Base-by-base conservation (phyloP, 805 yeast species). In the Metahyphopichia silvanorum region DNA sequence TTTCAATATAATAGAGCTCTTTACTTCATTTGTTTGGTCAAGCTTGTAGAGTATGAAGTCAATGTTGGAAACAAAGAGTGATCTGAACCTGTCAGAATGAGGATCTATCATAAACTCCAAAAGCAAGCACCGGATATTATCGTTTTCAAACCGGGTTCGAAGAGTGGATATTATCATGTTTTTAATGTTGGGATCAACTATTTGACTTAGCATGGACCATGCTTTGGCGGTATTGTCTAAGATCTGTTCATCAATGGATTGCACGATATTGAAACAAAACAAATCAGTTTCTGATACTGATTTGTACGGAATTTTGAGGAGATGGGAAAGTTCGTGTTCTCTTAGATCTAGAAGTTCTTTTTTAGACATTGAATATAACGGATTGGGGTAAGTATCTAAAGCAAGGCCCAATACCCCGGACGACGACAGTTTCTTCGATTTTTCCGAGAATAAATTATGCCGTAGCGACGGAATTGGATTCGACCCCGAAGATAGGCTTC, bases 331-430 rank as follows among this genome's bases (percentile, higher is more conserved):
- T 20, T 60, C 59, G 4, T 33, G 13, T 6, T 33, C 35, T 6
- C 40, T 36, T 19, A 66, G 49, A 2, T 21, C 20, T n/a, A 49
- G 21, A 1, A 66, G 33, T 27, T 62, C 55, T 1, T 42, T 44
- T 26, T 53, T 52, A 11, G 44, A 23, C 54, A 60, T 51, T 11
- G 44, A 32, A 32, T 47, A 55, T 21, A 66, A 48, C 3, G 72
- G 70, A 29, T 65, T 63, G 5, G 64, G 63, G 35, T 46, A 49
- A 5, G 52, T 38, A 27, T 53, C 51, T 14, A 26, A 22, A 5
- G 53, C 50, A 14, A 54, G 37, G 14, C 14, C 7, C 11, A 23
- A 23, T n/a, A 23, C 25, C n/a, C 13, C 14, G n/a, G n/a, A n/a
- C n/a, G 4, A 18, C n/a, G n/a, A n/a, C n/a, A n/a, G n/a, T 11